Base-by-base conservation (phyloP, 768 basidiomycete species). In the Multifurca ochricompacta region DNA sequence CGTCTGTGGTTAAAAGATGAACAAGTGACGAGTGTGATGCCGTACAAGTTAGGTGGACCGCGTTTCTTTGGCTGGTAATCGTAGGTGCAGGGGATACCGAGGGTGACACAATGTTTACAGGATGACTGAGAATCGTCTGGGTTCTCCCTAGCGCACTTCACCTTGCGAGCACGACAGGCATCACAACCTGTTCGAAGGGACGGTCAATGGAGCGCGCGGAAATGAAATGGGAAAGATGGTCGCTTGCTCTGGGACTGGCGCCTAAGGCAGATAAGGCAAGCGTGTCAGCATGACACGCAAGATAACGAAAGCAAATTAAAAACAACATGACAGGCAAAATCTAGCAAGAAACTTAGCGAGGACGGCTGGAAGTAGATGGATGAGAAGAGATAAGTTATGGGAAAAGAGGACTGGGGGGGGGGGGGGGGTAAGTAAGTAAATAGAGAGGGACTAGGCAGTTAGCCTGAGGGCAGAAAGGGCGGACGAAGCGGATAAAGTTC, bases 21-120 rank as follows among this genome's bases (percentile, higher is more conserved):
- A 39, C 19, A 34, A 8, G 19, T 30, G 21, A 11, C 23, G 48
- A 40, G 25, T 8, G 45, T n/a, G 30, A 27, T 8, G 27, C 65
- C 82, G 69, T 69, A 94, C 87, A 92, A 74, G 68, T 94, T 94
- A 2, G 91, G 92, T 3, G 92, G 92, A 0, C 92, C 92, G 52
- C 92, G 75, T 69, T 94, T 94, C 75, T 92, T 92, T 18, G 92
- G 92, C 66, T 89, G 87, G 67, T 94, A 94, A 65, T 91, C 87
- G 62, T 93, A 95, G 1, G 87, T 91, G 68, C 92, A 93, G 5
- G 82, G 78, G 45, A 92, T 86, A 18, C 82, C 85, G 46, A 93
- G 80, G 0, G 85, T 77, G 61, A 85, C 74, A 67, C 90, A 93
- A 65, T 92, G 90, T 66, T 88, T 91, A 85, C 90, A 92, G 7